Conservation (phyloP, 805 yeast species). For the Monosporozyma solicola region DNA sequence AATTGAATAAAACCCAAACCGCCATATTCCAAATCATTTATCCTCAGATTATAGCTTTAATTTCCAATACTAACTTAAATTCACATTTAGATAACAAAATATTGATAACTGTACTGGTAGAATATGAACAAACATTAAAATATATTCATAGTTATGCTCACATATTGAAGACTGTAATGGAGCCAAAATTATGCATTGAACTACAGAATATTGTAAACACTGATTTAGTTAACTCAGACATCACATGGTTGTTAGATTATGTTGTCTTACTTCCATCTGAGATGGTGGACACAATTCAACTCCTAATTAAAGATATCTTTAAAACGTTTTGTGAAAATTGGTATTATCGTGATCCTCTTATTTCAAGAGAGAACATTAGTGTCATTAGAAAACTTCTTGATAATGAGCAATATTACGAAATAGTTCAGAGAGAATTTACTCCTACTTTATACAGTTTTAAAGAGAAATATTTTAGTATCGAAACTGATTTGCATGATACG, state of each 20-base stretch:
- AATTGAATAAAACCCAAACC: constrained; percentile 21
- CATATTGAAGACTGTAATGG: constrained; percentile 27
- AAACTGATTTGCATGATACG: constrained; percentile 6
- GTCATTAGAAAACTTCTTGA: constrained; percentile 11
- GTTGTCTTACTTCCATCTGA: constrained; percentile 4
- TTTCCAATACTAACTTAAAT: constrained; percentile 8
- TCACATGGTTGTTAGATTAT: constrained; percentile 15
- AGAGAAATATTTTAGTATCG: constrained; percentile 17
- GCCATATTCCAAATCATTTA: constrained; percentile 10
- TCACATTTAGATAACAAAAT: constrained; percentile 1
- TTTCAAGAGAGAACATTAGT: neutral
- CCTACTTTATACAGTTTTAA: constrained; percentile 11
- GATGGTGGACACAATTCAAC: constrained; percentile 3
- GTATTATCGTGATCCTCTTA: constrained; percentile 1
- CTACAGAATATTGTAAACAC: constrained; percentile 32
- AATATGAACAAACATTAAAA: constrained; percentile 15
- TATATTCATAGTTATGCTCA: constrained; percentile 17
- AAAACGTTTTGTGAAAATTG: constrained; percentile 12
- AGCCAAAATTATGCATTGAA: constrained; percentile 31
- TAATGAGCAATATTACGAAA: constrained; percentile 5
- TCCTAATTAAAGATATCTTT: constrained; percentile 8
- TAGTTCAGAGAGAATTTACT: constrained; percentile 5
- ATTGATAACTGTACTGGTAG: constrained; percentile 11
- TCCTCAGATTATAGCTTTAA: constrained; percentile 2
- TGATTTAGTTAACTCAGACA: neutral